Conservation (phyloP, 192 early-diverging fungal species). For the Coemansia sp. region DNA sequence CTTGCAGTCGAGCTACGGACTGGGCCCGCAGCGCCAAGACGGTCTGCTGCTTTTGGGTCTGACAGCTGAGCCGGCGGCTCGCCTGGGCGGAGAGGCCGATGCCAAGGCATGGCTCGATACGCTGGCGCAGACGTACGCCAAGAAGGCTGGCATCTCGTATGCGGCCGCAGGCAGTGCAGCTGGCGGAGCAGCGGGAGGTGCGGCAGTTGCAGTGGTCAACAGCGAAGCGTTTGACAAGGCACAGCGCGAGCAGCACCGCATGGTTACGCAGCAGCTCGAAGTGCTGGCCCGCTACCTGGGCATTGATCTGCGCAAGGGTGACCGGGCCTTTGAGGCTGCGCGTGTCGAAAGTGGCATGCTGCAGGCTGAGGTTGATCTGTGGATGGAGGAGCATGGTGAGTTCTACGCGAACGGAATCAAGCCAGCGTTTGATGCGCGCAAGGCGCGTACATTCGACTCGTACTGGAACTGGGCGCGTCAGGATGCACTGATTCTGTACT, state of each 20-base stretch:
- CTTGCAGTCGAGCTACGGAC: neutral
- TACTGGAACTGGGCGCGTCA: conserved; percentile 97
- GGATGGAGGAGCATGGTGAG: conserved; percentile 91
- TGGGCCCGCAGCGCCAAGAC: conserved; percentile 75
- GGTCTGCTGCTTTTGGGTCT: conserved; percentile 77
- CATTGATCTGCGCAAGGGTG: conserved; percentile 78
- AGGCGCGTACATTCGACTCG: conserved; percentile 89
- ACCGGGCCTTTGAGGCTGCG: conserved; percentile 72
- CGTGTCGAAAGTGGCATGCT: conserved; percentile 64
- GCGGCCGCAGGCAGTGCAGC: conserved; percentile 52
- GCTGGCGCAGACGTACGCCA: conserved; percentile 73
- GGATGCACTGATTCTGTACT: conserved; percentile 82
- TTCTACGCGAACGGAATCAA: conserved; percentile 87
- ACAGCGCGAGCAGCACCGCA: conserved; percentile 72
- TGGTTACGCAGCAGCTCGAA: conserved; percentile 85
- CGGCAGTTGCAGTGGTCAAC: conserved; percentile 71
- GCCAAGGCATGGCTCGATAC: conserved; percentile 88
- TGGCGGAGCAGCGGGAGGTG: conserved; percentile 18
- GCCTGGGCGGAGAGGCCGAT: conserved; percentile 65
- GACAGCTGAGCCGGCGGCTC: conserved; percentile 15
- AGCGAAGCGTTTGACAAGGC: conserved; percentile 87
- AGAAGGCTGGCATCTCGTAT: conserved; percentile 73
- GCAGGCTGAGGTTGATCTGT: conserved; percentile 84
- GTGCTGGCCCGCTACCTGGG: conserved; percentile 83
- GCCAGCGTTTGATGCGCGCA: conserved; percentile 77